phyloP scores from a whole-genome alignment of 179 eudicot species.

The Silene coronaria region DNA sequence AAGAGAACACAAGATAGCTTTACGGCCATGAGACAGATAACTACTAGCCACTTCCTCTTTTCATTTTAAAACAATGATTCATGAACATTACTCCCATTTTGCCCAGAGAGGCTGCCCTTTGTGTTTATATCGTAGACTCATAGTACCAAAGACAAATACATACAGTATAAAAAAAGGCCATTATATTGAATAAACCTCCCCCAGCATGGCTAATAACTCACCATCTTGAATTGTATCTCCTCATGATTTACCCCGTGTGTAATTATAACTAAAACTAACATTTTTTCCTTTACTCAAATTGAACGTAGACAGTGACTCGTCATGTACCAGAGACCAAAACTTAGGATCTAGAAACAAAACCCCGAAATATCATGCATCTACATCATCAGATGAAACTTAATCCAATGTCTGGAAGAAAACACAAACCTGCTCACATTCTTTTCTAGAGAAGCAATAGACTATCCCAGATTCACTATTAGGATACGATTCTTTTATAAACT shows the following conservation, averaged over 20 bases:
- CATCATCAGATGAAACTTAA: not conserved
- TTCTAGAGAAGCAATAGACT: slow-evolving; percentile 89
- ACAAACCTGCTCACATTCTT: slow-evolving; percentile 92
- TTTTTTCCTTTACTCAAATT: not conserved
- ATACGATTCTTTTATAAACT: slow-evolving; percentile 67
- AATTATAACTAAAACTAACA: not conserved
- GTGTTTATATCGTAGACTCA: too few species aligned
- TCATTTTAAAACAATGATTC: too few species aligned
- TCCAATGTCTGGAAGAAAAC: not conserved
- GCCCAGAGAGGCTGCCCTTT: too few species aligned
- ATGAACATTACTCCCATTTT: too few species aligned
- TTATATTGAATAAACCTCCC: too few species aligned
- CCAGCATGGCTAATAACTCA: not conserved
- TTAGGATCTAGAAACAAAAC: not conserved
- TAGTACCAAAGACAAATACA: too few species aligned
- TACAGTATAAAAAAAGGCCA: too few species aligned
- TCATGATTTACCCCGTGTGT: not conserved
- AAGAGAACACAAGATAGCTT: too few species aligned
- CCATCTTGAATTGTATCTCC: not conserved
- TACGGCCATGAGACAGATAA: too few species aligned
- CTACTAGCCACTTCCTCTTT: too few species aligned
- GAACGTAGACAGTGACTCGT: not conserved
- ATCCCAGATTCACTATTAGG: slow-evolving; percentile 95
- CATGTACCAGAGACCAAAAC: not conserved
- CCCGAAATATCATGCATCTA: not conserved